Evolutionary conservation across 768 basidiomycete species (phyloP).

Genomic region (Scleroderma citrinum): DNA sequence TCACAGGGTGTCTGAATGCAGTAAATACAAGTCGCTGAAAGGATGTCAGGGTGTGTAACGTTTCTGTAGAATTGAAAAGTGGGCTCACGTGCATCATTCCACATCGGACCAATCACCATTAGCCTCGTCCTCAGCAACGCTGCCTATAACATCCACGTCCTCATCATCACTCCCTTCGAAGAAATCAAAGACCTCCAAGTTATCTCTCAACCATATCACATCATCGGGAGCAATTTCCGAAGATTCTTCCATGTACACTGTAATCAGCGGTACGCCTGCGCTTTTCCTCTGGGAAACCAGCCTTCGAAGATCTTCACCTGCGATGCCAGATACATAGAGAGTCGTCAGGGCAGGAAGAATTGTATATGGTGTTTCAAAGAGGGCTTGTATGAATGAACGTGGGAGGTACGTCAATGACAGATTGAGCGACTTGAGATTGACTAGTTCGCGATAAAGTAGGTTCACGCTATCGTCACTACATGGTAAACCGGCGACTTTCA

Average conservation of each 20-base stretch:
- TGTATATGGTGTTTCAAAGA: constrained; percentile 4
- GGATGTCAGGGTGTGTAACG: too few species aligned
- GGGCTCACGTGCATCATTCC: not conserved
- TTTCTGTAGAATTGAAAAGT: too few species aligned
- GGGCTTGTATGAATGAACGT: constrained; percentile 19
- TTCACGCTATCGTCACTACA: constrained; percentile 32
- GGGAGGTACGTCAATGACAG: constrained; percentile 33
- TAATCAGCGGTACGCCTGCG: constrained; percentile 41
- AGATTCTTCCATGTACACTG: constrained; percentile 39
- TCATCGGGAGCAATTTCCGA: constrained; percentile 39
- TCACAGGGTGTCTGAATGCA: too few species aligned
- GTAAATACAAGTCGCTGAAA: too few species aligned
- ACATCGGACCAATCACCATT: constrained; percentile 11
- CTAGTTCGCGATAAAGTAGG: constrained; percentile 42
- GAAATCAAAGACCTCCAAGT: constrained; percentile 47
- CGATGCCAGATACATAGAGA: constrained; percentile 41
- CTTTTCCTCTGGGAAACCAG: constrained; percentile 40
- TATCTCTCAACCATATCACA: constrained; percentile 44
- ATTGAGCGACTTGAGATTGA: constrained; percentile 39
- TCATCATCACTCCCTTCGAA: constrained; percentile 54
- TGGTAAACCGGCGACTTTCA: constrained; percentile 49
- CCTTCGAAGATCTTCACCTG: constrained; percentile 34
- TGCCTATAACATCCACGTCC: constrained; percentile 17
- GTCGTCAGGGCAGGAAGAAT: constrained; percentile 43
- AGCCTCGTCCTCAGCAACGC: constrained; percentile 20